Evolutionary conservation across 768 basidiomycete genomes (phyloP), one percentile per base, ranked within the genome.

Genomic region (Trametes sanguinea): DNA sequence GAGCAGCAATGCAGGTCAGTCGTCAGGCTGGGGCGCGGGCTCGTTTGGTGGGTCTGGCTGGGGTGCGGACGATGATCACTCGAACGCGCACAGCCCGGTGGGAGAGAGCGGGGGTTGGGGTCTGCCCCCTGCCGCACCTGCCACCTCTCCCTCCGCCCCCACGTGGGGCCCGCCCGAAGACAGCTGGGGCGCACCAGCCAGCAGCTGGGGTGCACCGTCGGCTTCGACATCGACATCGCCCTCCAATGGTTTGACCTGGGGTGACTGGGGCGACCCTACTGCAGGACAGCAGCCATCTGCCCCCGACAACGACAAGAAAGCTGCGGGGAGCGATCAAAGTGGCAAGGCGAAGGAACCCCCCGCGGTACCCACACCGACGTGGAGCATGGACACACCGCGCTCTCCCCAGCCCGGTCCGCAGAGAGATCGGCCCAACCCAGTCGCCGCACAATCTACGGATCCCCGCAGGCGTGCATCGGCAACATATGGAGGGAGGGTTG

Each of bases 321-420:
- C 35, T 6, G 32, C 32, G n/a, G 48, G 40, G 57, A n/a, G 30
- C 33, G 50, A 43, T 16, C 11, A 37, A 30, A 4, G 30, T 11
- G 11, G 35, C 3, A 51, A 32, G 39, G 46, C 17, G 2, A 48
- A 29, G 46, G 17, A 50, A 29, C 13, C 13, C 29, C 6, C 37
- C 16, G 37, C 48, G 1, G 17, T 27, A 11, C 16, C 57, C 3
- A 59, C 57, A 3, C 57, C 48, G 16, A 39, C 42, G 14, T 51
- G 57, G 50, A 39, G 13, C 16, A 48, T 40, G 4, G 27, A 39
- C 29, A 57, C 57, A n/a, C 57, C 57, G 9, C 48, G 17, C 11
- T 59, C 57, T 11, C 57, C 57, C 2, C 39, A 44, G 32, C 40
- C 29, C 17, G 51, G 57, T 42, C 57, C 57, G 10, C 42, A 35